Percentiles rank a stretch among this genome's conserved stretches.
Evolutionary conservation across 1,284 basidiomycete species (phyloP).

Genomic region (Thecaphora thlaspeos): DNA sequence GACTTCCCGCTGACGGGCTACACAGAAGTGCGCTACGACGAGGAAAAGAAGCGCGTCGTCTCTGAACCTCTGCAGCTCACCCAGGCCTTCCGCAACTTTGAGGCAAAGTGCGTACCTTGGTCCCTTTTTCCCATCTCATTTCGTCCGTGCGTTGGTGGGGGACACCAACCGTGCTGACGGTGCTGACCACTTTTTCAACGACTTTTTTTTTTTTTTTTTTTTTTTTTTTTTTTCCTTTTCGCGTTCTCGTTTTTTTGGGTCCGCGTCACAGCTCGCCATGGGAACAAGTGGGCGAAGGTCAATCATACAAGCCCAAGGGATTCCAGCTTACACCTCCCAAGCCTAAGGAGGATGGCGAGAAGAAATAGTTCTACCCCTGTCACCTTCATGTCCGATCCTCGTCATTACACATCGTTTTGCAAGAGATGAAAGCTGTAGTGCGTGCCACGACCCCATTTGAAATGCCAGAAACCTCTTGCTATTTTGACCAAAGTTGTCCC

Average conservation of each 20-base stretch:
- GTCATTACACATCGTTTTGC: too few relatives aligned
- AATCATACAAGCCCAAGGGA: slow-evolving; percentile 64
- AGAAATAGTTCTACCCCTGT: too few relatives aligned
- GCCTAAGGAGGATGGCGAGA: slow-evolving; percentile 58
- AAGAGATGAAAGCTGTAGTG: too few relatives aligned
- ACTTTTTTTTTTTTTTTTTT: too few relatives aligned
- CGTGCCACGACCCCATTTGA: too few relatives aligned
- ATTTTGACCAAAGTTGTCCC: too few relatives aligned
- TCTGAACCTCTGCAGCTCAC: slow-evolving; percentile 97
- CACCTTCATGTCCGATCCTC: too few relatives aligned
- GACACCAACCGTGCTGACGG: neutral
- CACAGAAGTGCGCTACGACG: slow-evolving; percentile 95
- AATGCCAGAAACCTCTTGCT: too few relatives aligned
- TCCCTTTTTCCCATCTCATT: neutral
- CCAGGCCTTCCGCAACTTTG: slow-evolving; percentile 98
- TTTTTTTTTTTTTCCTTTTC: too few relatives aligned
- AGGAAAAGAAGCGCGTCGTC: slow-evolving; percentile 96
- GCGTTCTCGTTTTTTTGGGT: too few relatives aligned
- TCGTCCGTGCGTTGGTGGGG: neutral
- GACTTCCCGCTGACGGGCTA: slow-evolving; percentile 98
- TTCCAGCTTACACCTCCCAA: slow-evolving; percentile 60
- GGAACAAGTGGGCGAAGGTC: slow-evolving; percentile 92
- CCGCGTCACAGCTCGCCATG: slow-evolving; percentile 70
- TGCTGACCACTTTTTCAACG: neutral
- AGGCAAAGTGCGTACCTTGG: slow-evolving; percentile 59